phyloP scores from a whole-genome alignment of 1,284 basidiomycete species.

The Ustilago sp. region DNA sequence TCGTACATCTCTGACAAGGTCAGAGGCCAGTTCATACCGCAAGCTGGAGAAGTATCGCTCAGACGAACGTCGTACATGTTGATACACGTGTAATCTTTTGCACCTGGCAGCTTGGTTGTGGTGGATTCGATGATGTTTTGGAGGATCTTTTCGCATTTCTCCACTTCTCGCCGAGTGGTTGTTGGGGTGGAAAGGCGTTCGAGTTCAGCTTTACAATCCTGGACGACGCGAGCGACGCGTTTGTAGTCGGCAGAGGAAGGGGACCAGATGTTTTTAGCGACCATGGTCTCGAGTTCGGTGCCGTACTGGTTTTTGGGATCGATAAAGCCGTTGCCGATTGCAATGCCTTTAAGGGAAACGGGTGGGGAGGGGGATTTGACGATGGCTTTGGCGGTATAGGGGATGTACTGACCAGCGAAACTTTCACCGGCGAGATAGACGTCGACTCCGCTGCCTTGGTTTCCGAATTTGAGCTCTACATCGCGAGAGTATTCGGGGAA shows the following conservation, averaged over 20 bases:
- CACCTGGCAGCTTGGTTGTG: constrained; percentile 44
- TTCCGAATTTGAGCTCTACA: constrained; percentile 45
- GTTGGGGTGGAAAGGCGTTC: constrained; percentile 68
- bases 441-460: constrained; percentile 80
- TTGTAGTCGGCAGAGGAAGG: constrained; percentile 75
- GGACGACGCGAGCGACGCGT: constrained; percentile 71
- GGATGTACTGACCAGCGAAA: constrained; percentile 61
- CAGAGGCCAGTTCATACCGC: constrained; percentile 99
- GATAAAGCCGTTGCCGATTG: constrained; percentile 98
- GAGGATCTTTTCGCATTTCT: constrained; percentile 78
- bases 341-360: constrained; percentile 78
- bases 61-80: constrained; percentile 96
- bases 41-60: constrained; percentile 85
- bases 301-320: constrained; percentile 90
- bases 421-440: constrained; percentile 25
- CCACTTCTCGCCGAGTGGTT: constrained; percentile 75
- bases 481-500: constrained; percentile 83
- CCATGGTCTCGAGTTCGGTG: constrained; percentile 87
- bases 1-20: constrained; percentile 81
- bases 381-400: constrained; percentile 79
- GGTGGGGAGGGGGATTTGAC: constrained; percentile 77
- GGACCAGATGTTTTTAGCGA: constrained; percentile 82
- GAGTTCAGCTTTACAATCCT: constrained; percentile 75
- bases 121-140: constrained; percentile 76
- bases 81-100: constrained; percentile 76